A percentile compares a stretch with the other conserved stretches of the same genome.
These are phyloP conservation scores for Fusarium pilosicola DNA, from an alignment of 2,329 filamentous ascomycete species.

Conservation along the genomic window DNA sequence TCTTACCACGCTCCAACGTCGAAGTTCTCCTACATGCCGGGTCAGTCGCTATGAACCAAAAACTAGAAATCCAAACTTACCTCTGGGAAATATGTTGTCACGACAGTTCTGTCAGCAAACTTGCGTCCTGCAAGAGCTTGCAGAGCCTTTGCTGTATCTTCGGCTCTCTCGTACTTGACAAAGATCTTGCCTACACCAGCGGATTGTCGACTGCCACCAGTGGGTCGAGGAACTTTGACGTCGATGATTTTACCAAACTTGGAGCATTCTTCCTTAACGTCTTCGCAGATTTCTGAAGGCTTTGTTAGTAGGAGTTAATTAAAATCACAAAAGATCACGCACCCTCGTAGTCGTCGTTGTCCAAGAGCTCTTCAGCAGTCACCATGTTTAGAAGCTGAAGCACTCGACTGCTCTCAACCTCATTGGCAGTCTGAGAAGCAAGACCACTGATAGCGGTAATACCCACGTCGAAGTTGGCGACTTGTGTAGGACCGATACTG, in stretches of 20 bases:
- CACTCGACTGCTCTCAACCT: constrained; percentile 83
- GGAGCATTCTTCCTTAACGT: constrained; percentile 89
- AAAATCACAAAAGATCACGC: constrained; percentile 43
- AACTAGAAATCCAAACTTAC: constrained; percentile 55
- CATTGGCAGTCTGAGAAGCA: constrained; percentile 84
- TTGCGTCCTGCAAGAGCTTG: constrained; percentile 92
- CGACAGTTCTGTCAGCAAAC: constrained; percentile 95
- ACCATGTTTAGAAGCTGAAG: constrained; percentile 98
- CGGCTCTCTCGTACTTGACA: constrained; percentile 86
- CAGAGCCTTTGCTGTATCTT: constrained; percentile 84
- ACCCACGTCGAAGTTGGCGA: constrained; percentile 89
- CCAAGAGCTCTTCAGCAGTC: constrained; percentile 91
- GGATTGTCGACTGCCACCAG: constrained; percentile 82
- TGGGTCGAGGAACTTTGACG: constrained; percentile 92
- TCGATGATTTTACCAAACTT: constrained; percentile 89
- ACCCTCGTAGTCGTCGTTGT: constrained; percentile 96
- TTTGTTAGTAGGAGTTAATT: constrained; percentile 47
- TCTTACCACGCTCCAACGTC: constrained; percentile 86
- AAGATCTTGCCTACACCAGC: constrained; percentile 97
- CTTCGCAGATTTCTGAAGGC: constrained; percentile 87
- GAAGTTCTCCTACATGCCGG: constrained; percentile 80
- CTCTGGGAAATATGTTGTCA: constrained; percentile 96
- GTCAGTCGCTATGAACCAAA: constrained; percentile 45
- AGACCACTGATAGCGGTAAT: constrained; percentile 99
- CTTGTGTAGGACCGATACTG: constrained; percentile 93